These are phyloP conservation scores for Metschnikowia noctiluminum DNA, from an alignment of 805 yeast genomes.

Conservation along the genomic window DNA sequence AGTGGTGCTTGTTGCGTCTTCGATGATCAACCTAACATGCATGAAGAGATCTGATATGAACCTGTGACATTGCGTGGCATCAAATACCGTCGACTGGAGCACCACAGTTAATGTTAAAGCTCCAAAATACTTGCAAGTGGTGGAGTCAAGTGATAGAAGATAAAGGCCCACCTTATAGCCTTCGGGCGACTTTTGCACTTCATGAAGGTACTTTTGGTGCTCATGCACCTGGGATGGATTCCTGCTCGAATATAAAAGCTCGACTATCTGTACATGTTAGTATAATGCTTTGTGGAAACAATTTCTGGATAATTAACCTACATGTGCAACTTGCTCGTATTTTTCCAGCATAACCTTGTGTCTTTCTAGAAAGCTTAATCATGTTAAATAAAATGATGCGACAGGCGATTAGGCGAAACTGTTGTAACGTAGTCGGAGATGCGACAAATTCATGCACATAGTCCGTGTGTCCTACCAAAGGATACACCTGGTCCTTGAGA, in stretches of 20 bases:
- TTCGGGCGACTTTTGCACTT: slow-evolving; percentile 50
- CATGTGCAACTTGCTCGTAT: slow-evolving; percentile 12
- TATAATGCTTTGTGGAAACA: background rate
- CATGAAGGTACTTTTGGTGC: slow-evolving; percentile 56
- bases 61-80: slow-evolving; percentile 10
- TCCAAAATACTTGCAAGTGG: slow-evolving; percentile 68
- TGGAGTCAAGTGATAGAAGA: slow-evolving; percentile 41
- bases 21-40: slow-evolving; percentile 1
- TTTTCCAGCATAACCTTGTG: slow-evolving; percentile 1
- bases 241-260: slow-evolving; percentile 41
- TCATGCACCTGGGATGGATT: slow-evolving; percentile 36
- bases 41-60: slow-evolving; percentile 9
- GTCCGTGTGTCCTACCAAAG: too few relatives aligned
- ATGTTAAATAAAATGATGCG: too few relatives aligned
- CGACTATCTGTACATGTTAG: slow-evolving; percentile 29
- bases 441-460: too few relatives aligned
- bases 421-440: too few relatives aligned
- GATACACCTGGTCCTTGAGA: too few relatives aligned
- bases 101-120: slow-evolving; percentile 74
- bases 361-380: too few relatives aligned
- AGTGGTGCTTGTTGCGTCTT: slow-evolving; percentile 1
- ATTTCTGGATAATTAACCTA: background rate
- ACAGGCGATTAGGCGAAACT: too few relatives aligned
- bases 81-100: slow-evolving; percentile 34
- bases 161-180: slow-evolving; percentile 59